These are phyloP conservation scores for Yarrowia sp. DNA, from an alignment of 805 yeast species.

Conservation along the genomic window DNA sequence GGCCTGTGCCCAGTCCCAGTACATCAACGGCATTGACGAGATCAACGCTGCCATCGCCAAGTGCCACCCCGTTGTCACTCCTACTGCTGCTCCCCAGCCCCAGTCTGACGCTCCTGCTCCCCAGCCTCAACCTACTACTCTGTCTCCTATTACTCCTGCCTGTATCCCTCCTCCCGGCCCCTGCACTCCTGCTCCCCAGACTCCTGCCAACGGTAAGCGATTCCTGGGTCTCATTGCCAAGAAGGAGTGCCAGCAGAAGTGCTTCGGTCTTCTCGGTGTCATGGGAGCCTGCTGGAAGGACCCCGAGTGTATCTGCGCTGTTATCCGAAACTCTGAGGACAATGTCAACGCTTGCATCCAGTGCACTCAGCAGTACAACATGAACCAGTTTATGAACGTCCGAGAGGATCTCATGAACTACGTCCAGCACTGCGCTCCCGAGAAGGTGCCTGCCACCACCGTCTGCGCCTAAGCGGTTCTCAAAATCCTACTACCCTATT, in stretches of 20 bases:
- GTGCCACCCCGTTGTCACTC: conserved; percentile 20
- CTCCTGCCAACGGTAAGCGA: conserved; percentile 21
- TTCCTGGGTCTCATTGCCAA: conserved; percentile 2
- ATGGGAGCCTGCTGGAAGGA: conserved; percentile 24
- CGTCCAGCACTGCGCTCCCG: conserved; percentile 24
- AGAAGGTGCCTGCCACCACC: conserved; percentile 17
- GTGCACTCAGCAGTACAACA: conserved; percentile 22
- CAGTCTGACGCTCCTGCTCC: neutral
- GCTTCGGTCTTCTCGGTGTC: conserved; percentile 3
- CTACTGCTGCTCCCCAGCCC: neutral
- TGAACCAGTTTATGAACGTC: conserved; percentile 21
- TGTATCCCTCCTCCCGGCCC: conserved; percentile 17
- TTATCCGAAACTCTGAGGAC: conserved; percentile 16
- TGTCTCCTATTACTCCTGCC: neutral
- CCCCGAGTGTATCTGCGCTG: conserved; percentile 19
- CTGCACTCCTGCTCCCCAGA: conserved; percentile 3
- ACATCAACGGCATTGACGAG: conserved; percentile 21
- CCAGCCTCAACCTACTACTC: neutral
- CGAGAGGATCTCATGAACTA: conserved; percentile 21
- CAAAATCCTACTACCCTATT: neutral
- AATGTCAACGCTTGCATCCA: conserved; percentile 4
- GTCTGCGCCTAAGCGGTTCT: neutral
- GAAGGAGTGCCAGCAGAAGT: conserved; percentile 18
- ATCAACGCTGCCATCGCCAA: conserved; percentile 24
- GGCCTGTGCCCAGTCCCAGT: conserved; percentile 23